Percentiles rank a stretch among this genome's conserved stretches.
Conservation (phyloP, 2,329 filamentous ascomycete genomes). For the Fusarium oxysporum region DNA sequence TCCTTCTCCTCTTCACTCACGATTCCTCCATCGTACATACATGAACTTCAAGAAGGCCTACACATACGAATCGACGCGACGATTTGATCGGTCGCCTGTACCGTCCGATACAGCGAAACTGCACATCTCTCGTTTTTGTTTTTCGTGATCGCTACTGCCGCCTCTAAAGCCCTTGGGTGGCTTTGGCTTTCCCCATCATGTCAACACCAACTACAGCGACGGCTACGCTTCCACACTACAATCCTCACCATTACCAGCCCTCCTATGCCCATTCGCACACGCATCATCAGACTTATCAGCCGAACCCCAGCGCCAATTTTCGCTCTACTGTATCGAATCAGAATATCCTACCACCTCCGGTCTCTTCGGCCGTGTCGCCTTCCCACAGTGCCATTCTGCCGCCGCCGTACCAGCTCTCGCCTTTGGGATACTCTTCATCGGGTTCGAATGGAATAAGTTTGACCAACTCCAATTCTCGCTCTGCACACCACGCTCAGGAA, state of each 20-base stretch:
- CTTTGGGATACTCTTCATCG: slow-evolving; percentile 48
- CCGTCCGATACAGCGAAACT: slow-evolving; percentile 37
- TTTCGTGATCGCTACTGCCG: slow-evolving; percentile 29
- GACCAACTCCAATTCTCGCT: slow-evolving; percentile 46
- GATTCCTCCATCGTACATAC: slow-evolving; percentile 22
- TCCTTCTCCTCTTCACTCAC: slow-evolving; percentile 35
- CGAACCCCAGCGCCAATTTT: slow-evolving; percentile 46
- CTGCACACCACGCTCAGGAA: slow-evolving; percentile 49
- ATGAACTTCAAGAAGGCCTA: slow-evolving; percentile 18
- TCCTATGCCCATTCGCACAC: slow-evolving; percentile 59
- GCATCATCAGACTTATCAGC: slow-evolving; percentile 48
- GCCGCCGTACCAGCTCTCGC: slow-evolving; percentile 46
- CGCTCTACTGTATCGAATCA: slow-evolving; percentile 45
- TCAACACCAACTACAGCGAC: slow-evolving; percentile 85
- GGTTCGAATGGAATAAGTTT: slow-evolving; percentile 49
- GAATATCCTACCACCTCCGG: slow-evolving; percentile 48
- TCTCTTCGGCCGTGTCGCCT: slow-evolving; percentile 43
- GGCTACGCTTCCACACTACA: slow-evolving; percentile 76
- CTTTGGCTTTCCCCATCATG: slow-evolving; percentile 62
- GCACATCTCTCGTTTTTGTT: slow-evolving; percentile 15
- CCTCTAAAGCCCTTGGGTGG: slow-evolving; percentile 38
- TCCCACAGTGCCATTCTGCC: slow-evolving; percentile 43
- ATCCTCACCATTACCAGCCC: slow-evolving; percentile 72
- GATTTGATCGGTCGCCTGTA: slow-evolving; percentile 26
- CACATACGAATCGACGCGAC: slow-evolving; percentile 33